Evolutionary conservation across 768 basidiomycete genomes (phyloP).

Genomic region (Russula dissimulans): DNA sequence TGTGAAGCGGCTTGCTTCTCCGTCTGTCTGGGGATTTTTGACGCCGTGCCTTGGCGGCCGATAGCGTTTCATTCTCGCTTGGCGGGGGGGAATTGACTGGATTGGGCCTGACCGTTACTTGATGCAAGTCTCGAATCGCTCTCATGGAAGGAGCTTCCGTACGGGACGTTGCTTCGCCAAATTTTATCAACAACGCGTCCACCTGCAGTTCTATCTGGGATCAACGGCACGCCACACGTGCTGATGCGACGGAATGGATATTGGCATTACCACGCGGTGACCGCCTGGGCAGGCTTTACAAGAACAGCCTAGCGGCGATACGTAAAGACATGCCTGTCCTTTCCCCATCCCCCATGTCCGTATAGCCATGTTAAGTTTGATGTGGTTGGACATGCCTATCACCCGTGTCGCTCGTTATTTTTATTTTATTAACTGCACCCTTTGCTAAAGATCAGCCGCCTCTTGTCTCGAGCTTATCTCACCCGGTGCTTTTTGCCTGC

Average conservation of each 20-base stretch:
- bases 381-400: background rate
- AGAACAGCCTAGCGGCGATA: background rate
- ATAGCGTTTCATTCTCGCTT: background rate
- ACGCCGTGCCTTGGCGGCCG: background rate
- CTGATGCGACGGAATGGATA: constrained; percentile 3
- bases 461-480: background rate
- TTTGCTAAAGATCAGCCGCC: background rate
- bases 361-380: background rate
- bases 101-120: background rate
- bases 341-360: background rate
- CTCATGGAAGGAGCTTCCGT: background rate
- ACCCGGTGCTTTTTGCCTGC: background rate
- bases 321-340: constrained; percentile 3
- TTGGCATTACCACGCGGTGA: constrained; percentile 3
- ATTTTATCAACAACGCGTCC: constrained; percentile 3
- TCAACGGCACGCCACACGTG: constrained; percentile 9
- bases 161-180: constrained; percentile 6
- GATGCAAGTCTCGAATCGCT: background rate
- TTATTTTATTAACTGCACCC: background rate
- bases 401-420: constrained; percentile 2
- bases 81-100: background rate
- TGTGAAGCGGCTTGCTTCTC: background rate
- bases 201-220: constrained; percentile 8
- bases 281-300: background rate
- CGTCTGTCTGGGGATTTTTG: background rate